Conservation (phyloP, 1,284 basidiomycete species). For the Singerocomus inundabilis region DNA sequence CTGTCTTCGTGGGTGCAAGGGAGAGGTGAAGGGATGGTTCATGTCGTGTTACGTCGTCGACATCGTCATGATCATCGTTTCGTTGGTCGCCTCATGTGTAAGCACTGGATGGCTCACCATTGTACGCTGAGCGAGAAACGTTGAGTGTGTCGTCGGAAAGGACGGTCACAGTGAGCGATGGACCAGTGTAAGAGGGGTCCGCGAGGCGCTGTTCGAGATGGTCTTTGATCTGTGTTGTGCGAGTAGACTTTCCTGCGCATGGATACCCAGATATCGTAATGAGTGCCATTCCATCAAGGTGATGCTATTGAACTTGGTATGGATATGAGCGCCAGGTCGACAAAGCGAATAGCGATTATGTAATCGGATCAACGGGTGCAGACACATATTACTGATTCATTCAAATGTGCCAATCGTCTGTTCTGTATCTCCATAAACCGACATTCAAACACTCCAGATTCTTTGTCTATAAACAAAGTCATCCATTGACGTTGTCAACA, state of each 20-base stretch:
- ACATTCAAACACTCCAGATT: too few relatives aligned
- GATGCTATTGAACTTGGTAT: neutral
- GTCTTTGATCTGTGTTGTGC: slow-evolving; percentile 64
- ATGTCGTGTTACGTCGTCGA: neutral
- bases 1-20: slow-evolving; percentile 53
- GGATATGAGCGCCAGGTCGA: too few relatives aligned
- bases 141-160: slow-evolving; percentile 79
- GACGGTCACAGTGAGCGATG: slow-evolving; percentile 57
- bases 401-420: too few relatives aligned
- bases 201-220: slow-evolving; percentile 59
- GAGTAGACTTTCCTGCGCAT: slow-evolving; percentile 80
- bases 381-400: too few relatives aligned
- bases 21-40: neutral
- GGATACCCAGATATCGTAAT: slow-evolving; percentile 92
- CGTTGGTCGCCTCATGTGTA: neutral
- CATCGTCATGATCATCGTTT: neutral
- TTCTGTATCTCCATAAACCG: too few relatives aligned
- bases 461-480: too few relatives aligned
- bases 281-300: slow-evolving; percentile 71
- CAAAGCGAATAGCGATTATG: too few relatives aligned
- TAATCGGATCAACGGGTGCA: too few relatives aligned
- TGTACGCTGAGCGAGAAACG: slow-evolving; percentile 67
- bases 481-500: too few relatives aligned
- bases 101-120: slow-evolving; percentile 49
- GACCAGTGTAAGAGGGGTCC: slow-evolving; percentile 50